Percentiles rank a stretch among this genome's conserved stretches.
These are phyloP conservation scores for Fusarium drepaniforme DNA, from an alignment of 2,329 filamentous ascomycete species.

Conservation along the genomic window DNA sequence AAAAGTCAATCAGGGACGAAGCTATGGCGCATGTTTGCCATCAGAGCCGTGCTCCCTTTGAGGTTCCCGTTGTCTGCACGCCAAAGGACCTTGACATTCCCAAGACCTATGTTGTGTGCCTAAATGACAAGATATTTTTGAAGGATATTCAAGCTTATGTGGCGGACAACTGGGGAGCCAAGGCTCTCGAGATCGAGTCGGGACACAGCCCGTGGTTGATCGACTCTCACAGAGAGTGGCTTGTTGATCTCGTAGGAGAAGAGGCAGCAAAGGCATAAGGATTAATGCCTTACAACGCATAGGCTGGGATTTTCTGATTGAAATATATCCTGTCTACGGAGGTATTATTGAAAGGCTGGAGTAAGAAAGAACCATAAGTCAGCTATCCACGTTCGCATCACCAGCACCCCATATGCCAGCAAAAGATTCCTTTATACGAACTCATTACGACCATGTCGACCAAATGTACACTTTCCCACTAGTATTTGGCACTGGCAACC, in stretches of 20 bases:
- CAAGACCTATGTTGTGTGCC: constrained; percentile 18
- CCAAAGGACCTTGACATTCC: constrained; percentile 1
- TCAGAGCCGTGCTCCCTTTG: constrained; percentile 23
- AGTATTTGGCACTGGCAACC: too few relatives aligned
- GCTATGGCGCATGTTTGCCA: constrained; percentile 8
- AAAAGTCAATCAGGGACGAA: constrained; percentile 10
- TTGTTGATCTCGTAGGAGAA: constrained; percentile 6
- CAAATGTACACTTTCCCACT: too few relatives aligned
- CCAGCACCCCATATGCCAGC: too few relatives aligned
- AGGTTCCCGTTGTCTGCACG: constrained; percentile 13
- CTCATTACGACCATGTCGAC: too few relatives aligned
- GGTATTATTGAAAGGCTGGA: background rate
- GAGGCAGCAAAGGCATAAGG: background rate
- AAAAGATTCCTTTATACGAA: too few relatives aligned
- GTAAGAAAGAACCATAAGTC: background rate
- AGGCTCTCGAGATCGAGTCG: constrained; percentile 19
- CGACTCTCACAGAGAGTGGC: constrained; percentile 8
- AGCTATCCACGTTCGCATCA: background rate
- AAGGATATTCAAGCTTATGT: background rate
- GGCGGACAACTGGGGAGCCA: constrained; percentile 21
- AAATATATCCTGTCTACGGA: background rate
- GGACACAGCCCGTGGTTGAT: constrained; percentile 35
- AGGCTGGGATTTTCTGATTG: background rate
- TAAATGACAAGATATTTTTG: constrained; percentile 11
- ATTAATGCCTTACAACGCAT: background rate